Evolutionary conservation across 2,329 filamentous ascomycete genomes (phyloP), one percentile per base, ranked within the genome.

Genomic region (Epichloe elymi): DNA sequence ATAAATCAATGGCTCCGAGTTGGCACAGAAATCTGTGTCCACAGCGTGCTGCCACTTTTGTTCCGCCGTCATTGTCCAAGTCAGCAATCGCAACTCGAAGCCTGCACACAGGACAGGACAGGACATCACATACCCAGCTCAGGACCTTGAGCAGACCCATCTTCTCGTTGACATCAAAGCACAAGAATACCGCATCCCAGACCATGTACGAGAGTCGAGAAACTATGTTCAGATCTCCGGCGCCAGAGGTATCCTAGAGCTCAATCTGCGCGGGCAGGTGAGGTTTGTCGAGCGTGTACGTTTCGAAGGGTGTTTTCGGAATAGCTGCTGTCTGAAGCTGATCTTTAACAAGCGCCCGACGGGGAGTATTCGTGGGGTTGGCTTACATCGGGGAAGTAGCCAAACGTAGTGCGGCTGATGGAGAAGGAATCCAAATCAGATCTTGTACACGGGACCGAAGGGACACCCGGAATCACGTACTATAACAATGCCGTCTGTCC

Each of bases 191-290:
- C 2, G 60, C 65, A 4, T 70, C 65, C 66, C 65, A 70, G 5
- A 56, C 42, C 12, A 69, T 63, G 52, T 67, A 67, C 19, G 63
- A 61, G 33, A 69, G 50, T 5, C 59, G 59, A 45, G 63, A 57
- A 6, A 70, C 61, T 2, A 60, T 65, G 45, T 61, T 62, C 36
- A 70, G 58, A 43, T 70, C 67, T 3, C 64, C 62, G 23, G 64
- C 61, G 56, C 67, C 67, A 26, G 67, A 70, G 54, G 65, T 70
- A 53, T 70, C 67, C 67, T 66, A 70, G 51, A 69, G 51, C 58
- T 70, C 67, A 47, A 67, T 54, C 60, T 42, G 59, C 57, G 38
- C 60, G 56, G 30, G 51, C 54, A 42, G 17, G 52, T 61, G 63
- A 2, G 54, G 37, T 14, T 58, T 55, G 14, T 64, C 57, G 35